Conservation (phyloP, 2,329 filamentous ascomycete genomes). For the Xylaria digitata region DNA sequence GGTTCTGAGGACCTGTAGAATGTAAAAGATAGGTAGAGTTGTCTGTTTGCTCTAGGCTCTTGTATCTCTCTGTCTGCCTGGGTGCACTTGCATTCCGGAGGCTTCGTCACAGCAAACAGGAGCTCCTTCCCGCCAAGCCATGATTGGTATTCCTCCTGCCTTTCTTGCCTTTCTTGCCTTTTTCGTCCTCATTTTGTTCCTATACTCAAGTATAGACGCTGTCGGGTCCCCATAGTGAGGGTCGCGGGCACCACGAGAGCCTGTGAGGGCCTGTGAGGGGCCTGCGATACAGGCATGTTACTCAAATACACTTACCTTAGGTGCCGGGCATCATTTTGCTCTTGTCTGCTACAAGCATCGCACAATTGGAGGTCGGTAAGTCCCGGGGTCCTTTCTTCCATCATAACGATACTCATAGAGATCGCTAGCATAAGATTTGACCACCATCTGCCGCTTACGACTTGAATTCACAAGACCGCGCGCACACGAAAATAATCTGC, state of each 20-base stretch:
- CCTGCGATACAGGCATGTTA: background rate
- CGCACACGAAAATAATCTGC: background rate
- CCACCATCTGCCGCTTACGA: background rate
- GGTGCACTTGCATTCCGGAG: background rate
- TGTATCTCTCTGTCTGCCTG: background rate
- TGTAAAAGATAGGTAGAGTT: background rate
- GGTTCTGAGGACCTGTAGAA: slow-evolving; percentile 9
- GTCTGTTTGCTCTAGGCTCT: background rate
- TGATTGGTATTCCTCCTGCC: slow-evolving; percentile 13
- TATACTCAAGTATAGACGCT: background rate
- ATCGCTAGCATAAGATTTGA: background rate
- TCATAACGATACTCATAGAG: background rate
- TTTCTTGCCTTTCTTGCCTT: background rate
- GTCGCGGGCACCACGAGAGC: background rate
- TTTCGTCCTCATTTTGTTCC: background rate
- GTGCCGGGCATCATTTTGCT: background rate
- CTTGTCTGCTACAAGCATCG: background rate
- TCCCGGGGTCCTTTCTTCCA: too few species aligned
- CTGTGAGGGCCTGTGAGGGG: background rate
- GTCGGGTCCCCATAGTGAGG: background rate
- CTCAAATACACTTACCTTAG: background rate
- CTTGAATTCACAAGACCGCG: slow-evolving; percentile 2
- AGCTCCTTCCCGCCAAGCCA: slow-evolving; percentile 14
- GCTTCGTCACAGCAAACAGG: background rate
- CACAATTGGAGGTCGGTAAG: background rate